Evolutionary conservation across 768 basidiomycete species (phyloP).

Genomic region (Mycena leptocephala): DNA sequence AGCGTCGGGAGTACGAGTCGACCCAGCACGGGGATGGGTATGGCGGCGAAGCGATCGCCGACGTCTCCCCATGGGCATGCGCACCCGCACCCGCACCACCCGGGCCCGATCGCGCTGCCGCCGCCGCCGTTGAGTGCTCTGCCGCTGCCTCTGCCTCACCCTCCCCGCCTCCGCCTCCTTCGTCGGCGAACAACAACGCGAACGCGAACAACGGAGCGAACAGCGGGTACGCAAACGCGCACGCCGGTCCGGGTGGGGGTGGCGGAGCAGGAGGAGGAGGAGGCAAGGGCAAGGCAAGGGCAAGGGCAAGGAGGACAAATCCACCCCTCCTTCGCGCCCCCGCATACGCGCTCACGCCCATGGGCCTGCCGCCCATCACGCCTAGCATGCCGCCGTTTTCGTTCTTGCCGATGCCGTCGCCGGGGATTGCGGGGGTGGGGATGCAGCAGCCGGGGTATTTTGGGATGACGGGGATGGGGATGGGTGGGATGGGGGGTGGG

Average conservation of each 20-base stretch:
- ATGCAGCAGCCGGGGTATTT: constrained; percentile 30
- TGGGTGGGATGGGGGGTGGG: constrained; percentile 25
- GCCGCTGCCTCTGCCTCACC: constrained; percentile 12
- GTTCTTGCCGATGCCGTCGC: constrained; percentile 67
- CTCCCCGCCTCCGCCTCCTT: not conserved
- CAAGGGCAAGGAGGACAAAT: not conserved
- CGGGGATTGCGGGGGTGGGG: constrained; percentile 16
- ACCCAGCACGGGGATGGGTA: not conserved
- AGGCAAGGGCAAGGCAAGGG: not conserved
- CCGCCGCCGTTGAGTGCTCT: constrained; percentile 56
- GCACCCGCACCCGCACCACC: constrained; percentile 70
- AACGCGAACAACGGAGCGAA: constrained; percentile 42
- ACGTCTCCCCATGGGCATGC: constrained; percentile 52
- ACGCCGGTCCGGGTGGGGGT: too few relatives aligned
- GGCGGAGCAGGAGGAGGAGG: too few relatives aligned
- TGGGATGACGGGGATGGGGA: constrained; percentile 21
- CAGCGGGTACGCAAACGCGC: not conserved
- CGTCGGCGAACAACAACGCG: constrained; percentile 44
- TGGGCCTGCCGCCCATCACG: constrained; percentile 93
- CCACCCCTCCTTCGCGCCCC: constrained; percentile 50
- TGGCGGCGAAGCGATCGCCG: constrained; percentile 29
- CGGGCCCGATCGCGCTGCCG: constrained; percentile 80
- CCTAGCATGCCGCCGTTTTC: constrained; percentile 97
- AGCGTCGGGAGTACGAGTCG: not conserved
- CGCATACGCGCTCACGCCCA: constrained; percentile 72